These are phyloP conservation scores for Trametes villosa DNA, from an alignment of 768 basidiomycete species.

Conservation along the genomic window DNA sequence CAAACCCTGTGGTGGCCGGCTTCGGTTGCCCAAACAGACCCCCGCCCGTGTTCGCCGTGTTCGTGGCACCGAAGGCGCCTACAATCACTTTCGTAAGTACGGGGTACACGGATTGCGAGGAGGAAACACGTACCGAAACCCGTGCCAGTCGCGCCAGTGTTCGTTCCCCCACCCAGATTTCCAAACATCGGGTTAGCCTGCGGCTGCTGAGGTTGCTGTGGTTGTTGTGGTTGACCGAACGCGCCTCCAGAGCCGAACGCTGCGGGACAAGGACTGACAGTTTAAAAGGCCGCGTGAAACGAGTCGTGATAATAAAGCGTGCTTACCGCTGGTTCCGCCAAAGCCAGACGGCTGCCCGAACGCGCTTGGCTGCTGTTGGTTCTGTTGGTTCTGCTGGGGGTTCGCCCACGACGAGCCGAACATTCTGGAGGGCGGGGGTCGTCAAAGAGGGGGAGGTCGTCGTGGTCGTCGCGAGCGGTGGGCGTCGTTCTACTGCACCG, in stretches of 20 bases:
- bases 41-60: constrained; percentile 40
- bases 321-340: constrained; percentile 69
- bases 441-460: constrained; percentile 9
- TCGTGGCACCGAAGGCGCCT: constrained; percentile 47
- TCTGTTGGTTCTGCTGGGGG: constrained; percentile 68
- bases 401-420: constrained; percentile 71
- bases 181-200: constrained; percentile 85
- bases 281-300: constrained; percentile 27
- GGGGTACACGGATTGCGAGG: constrained; percentile 10
- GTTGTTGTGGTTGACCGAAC: constrained; percentile 56
- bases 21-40: constrained; percentile 66
- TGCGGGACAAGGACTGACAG: constrained; percentile 18
- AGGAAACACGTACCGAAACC: constrained; percentile 40
- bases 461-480: constrained; percentile 21
- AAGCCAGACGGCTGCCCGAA: constrained; percentile 76
- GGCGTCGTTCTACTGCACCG: constrained; percentile 8
- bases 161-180: constrained; percentile 45
- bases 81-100: not conserved
- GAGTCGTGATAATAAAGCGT: constrained; percentile 30
- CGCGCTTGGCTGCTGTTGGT: constrained; percentile 55
- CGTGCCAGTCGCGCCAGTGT: constrained; percentile 37
- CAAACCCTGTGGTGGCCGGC: constrained; percentile 72
- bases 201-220: constrained; percentile 43
- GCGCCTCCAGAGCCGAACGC: constrained; percentile 46
- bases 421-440: constrained; percentile 46